These are phyloP conservation scores for Colletotrichum orchidophilum DNA, from an alignment of 2,329 filamentous ascomycete genomes.

Conservation along the genomic window DNA sequence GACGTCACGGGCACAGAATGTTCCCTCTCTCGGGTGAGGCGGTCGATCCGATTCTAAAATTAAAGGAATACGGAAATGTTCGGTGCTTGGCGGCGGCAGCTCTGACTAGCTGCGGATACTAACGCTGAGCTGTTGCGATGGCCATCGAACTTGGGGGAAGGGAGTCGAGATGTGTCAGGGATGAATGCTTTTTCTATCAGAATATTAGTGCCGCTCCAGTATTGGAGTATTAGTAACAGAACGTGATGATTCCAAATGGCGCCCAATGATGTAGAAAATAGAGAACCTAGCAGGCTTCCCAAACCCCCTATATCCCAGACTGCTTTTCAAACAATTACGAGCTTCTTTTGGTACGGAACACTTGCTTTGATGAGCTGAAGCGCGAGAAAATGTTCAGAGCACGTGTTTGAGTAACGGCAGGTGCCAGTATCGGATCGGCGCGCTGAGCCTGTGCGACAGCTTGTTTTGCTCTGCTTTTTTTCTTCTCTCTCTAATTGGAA, in stretches of 20 bases:
- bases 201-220: not conserved
- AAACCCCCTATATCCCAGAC: not conserved
- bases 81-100: conserved; percentile 2
- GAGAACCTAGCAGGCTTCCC: not conserved
- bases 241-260: not conserved
- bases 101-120: not conserved
- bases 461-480: not conserved
- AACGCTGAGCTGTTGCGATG: not conserved
- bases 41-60: conserved; percentile 19
- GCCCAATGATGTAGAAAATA: not conserved
- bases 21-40: conserved; percentile 9
- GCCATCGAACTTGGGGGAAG: not conserved
- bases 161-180: not conserved
- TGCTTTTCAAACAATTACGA: not conserved
- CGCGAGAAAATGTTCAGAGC: not conserved
- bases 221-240: not conserved
- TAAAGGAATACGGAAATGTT: not conserved
- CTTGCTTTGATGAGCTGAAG: not conserved
- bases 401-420: no score
- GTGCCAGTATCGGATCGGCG: conserved; percentile 5
- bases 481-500: not conserved
- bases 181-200: no score
- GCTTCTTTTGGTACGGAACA: not conserved
- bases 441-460: not conserved
- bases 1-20: conserved; percentile 13